Base-by-base conservation (phyloP, 2,329 filamentous ascomycete genomes). In the Ophiosphaerella korrae region DNA sequence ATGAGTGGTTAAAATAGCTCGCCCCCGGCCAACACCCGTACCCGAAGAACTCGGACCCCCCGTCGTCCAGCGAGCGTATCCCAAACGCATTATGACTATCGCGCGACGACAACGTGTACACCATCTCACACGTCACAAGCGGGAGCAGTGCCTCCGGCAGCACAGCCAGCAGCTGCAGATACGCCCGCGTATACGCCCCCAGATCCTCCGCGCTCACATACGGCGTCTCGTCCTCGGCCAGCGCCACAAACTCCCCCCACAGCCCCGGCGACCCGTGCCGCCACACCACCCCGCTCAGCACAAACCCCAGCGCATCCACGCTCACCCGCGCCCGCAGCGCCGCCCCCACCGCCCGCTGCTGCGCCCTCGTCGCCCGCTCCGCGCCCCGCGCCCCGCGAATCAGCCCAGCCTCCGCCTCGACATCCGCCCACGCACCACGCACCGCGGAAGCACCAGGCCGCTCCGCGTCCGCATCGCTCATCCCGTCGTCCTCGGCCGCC, bases 1-100 rank as follows among this genome's bases (percentile, higher is more conserved):
- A 80, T 5, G 71, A 75, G 54, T 80, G 78, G 44, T 80, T 80
- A 67, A 79, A 80, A 62, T 78, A 80, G 53, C 73, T 76, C 1
- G 78, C 77, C 5, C 64, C 62, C 0, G 77, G 75, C 72, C 77
- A 80, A 31, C 79, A 71, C 0, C 74, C 77, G 42, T 77, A 80
- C 13, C 78, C 78, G 52, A 80, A 75, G 59, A 79, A 80, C 58
- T 80, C 78, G 7, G 74, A 72, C 7, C 75, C 75, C 32, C 76
- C 77, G 42, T 78, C 76, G 43, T 75, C 74, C 3, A 75, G 68
- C 9, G 66, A 70, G 6, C 75, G 73, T 37, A 80, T 77, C 26
- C 78, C 78, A 50, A 80, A 80, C 1, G 75, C 72, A 52, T 80
- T 80, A 56, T 79, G 77, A 29, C 73, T 74, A 50, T 76, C 76